These are phyloP conservation scores for Phytophthora constricta DNA, from an alignment of 352 stramenopile genomes.

Conservation along the genomic window DNA sequence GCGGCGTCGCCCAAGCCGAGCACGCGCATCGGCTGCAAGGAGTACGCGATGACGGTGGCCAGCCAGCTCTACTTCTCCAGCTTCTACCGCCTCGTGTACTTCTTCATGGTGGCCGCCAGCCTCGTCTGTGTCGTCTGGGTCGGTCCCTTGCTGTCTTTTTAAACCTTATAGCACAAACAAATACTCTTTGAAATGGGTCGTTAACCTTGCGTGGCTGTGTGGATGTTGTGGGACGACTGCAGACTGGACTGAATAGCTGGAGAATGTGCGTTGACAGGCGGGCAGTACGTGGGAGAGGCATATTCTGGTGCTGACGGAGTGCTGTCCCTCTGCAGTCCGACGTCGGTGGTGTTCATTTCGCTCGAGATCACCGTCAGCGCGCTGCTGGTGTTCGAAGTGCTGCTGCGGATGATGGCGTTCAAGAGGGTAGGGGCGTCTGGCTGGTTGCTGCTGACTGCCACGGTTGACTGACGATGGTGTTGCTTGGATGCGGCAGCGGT, in stretches of 20 bases:
- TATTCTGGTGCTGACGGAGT: neutral
- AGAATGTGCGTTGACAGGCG: conserved; percentile 54
- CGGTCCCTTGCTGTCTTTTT: too few species aligned
- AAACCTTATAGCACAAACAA: too few species aligned
- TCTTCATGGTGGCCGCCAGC: conserved; percentile 81
- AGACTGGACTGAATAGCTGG: conserved; percentile 82
- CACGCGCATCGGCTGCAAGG: conserved; percentile 59
- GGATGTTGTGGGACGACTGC: conserved; percentile 9
- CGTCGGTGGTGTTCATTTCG: conserved; percentile 81
- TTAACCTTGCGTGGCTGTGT: too few species aligned
- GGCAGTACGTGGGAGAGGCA: neutral
- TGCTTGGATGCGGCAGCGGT: conserved; percentile 53
- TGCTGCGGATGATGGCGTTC: conserved; percentile 85
- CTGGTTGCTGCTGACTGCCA: neutral
- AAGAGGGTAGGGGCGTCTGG: conserved; percentile 54
- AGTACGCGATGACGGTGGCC: conserved; percentile 77
- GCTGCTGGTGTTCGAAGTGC: conserved; percentile 79
- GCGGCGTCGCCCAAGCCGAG: conserved; percentile 12
- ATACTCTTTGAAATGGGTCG: too few species aligned
- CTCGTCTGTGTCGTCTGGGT: conserved; percentile 79
- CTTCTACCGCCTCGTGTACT: conserved; percentile 79
- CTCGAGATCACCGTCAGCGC: conserved; percentile 79
- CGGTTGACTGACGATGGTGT: neutral
- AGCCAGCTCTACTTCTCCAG: conserved; percentile 87
- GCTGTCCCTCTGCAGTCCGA: conserved; percentile 45